Base-by-base conservation (phyloP, 768 basidiomycete species). In the Guyanaporus albipodus region DNA sequence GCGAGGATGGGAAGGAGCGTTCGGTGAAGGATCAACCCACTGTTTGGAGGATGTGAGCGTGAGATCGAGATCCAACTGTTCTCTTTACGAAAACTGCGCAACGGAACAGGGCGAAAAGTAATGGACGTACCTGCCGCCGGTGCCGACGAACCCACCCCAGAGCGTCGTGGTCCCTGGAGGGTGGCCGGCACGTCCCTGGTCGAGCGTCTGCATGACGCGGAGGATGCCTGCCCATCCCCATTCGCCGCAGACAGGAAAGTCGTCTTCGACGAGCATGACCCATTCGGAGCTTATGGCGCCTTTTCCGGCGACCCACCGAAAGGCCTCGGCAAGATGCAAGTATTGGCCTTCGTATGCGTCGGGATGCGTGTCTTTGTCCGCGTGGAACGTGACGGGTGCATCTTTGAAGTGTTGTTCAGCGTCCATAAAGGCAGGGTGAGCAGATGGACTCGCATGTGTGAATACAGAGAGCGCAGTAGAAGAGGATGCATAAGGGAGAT, bases 241-340 rank as follows among this genome's bases (percentile, higher is more conserved):
- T 6, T 63, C 62, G 14, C 62, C 67, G 24, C 71, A 74, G 17
- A 74, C 35, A 0, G 73, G 72, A 37, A 74, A 74, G 49, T 75
- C 72, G 50, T 75, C 72, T 43, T 73, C 73, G 23, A 70, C 58
- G 11, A 74, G 57, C 67, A 73, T 73, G 4, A 74, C 50, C 71
- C 71, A 73, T 45, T 73, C 70, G 12, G 69, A 62, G 29, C 50
- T 47, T n/a, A 14, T 24, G 1, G 48, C 27, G 5, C 49, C 46
- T 32, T 46, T 57, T 34, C 58, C 58, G 27, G 39, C 27, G 47
- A 57, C 50, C 73, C 71, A 73, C 22, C 65, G 48, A 32, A 74
- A 66, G 4, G 71, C 71, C 37, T 75, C 73, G 8, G 70, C 62
- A 26, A 70, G 61, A 52, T 73, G 73, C 26, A 73, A 58, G 45